Conservation (phyloP, 495 filamentous ascomycete species). For the Diplogelasinospora grovesii region DNA sequence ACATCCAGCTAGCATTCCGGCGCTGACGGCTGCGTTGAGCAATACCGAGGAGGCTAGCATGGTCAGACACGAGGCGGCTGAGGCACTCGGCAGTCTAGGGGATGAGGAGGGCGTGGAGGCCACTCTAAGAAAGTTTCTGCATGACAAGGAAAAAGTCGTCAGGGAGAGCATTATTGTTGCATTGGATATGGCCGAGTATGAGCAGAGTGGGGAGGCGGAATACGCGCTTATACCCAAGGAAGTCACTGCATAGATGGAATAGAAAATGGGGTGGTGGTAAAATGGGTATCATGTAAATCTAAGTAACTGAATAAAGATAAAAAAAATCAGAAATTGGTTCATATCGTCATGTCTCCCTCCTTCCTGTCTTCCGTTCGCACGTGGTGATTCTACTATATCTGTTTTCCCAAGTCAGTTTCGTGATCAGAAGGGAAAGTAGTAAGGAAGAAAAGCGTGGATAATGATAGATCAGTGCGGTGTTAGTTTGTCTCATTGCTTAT, state of each 20-base stretch:
- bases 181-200: constrained; percentile 95
- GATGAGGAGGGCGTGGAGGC: constrained; percentile 90
- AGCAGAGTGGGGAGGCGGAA: constrained; percentile 80
- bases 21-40: constrained; percentile 69
- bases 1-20: constrained; percentile 92
- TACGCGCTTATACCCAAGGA: constrained; percentile 80
- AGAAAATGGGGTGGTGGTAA: no score
- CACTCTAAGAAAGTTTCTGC: constrained; percentile 70
- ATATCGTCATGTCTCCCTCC: no score
- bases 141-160: constrained; percentile 89
- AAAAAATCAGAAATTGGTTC: no score
- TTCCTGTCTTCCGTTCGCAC: no score
- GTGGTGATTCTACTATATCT: no score
- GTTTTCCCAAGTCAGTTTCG: no score
- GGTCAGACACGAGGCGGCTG: constrained; percentile 96
- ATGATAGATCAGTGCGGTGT: no score
- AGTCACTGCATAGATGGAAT: constrained; percentile 24
- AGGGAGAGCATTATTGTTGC: constrained; percentile 92
- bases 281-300: no score
- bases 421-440: no score
- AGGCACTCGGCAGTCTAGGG: constrained; percentile 92
- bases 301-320: no score
- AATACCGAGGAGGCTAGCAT: constrained; percentile 79
- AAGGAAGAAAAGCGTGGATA: no score
- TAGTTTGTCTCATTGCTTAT: no score